Base-by-base conservation (phyloP, 441 rosid species). In the Isatis lusitanica region DNA sequence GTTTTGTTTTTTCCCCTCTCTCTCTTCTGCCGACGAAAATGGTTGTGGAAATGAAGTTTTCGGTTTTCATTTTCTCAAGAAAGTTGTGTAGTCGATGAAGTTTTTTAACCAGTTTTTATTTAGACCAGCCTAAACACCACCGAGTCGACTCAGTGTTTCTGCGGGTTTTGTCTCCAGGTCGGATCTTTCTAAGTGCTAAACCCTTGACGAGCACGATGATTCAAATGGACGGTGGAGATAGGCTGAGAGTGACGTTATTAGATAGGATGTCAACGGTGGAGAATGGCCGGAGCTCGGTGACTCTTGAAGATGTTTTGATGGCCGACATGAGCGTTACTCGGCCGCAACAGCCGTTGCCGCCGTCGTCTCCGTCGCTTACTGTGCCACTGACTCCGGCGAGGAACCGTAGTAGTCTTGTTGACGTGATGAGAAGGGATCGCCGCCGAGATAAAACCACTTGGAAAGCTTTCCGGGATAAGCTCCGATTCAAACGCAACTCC, bases 401-500 rank as follows among this genome's bases (percentile, higher is more conserved):
- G 1, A 73, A 48, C 16, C 79, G 83, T 28, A 86, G 88, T 4
- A 21, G 24, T 21, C 88, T 88, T n/a, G 74, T 86, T 0, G 95
- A 90, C 40, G 84, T 88, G n/a, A 87, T 90, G 73, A 28, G 86
- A 74, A 43, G 89, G 78, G 63, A 35, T 9, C 67, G 74, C 9
- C 60, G 75, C 44, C 71, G 65, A 5, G 44, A 58, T 57, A 66
- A 67, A 65, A 84, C 79, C 67, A 82, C 84, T 70, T 90, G 96
- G 98, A 92, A 80, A 68, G 64, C 76, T 7, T 82, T 92, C 74
- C 81, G 91, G 21, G 94, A 88, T 43, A 83, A 82, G 60, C 83
- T 92, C 63, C 84, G 93, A 3, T 86, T 92, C 6, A 83, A 79
- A 81, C 88, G 96, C 4, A 75, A 88, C 5, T 83, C 90, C 28